Conservation (phyloP, 1,284 basidiomycete genomes). For the Ceratobasidium sp. region DNA sequence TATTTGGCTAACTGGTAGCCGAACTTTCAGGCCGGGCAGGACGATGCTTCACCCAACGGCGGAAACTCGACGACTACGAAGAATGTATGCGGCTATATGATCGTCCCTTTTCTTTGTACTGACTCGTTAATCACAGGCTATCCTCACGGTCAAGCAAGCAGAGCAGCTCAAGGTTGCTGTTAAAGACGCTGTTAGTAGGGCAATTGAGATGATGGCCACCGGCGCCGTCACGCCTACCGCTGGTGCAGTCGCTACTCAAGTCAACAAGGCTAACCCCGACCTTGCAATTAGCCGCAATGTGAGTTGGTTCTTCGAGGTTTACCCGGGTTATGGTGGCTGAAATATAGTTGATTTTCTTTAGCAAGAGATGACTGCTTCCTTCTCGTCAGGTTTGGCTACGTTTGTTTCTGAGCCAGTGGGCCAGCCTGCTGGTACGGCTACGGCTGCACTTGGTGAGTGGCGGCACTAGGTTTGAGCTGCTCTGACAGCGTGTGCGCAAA, state of each 20-base stretch:
- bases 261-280: constrained; percentile 25
- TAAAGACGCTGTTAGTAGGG: constrained; percentile 41
- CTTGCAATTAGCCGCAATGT: constrained; percentile 39
- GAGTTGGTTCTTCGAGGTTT: background rate
- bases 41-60: constrained; percentile 34
- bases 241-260: constrained; percentile 35
- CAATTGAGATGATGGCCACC: constrained; percentile 42
- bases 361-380: constrained; percentile 37
- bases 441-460: constrained; percentile 1
- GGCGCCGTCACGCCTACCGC: constrained; percentile 30
- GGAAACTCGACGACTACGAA: constrained; percentile 42
- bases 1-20: background rate
- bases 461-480: no score
- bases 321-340: background rate
- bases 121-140: constrained; percentile 1
- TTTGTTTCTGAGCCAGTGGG: constrained; percentile 30
- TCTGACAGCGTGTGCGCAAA: constrained; percentile 6
- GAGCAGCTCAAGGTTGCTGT: constrained; percentile 31
- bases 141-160: constrained; percentile 19
- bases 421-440: constrained; percentile 34
- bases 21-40: constrained; percentile 28
- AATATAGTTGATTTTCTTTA: background rate
- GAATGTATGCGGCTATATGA: constrained; percentile 1
- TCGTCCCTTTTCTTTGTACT: background rate
- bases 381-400: constrained; percentile 24